Evolutionary conservation across 805 yeast genomes (phyloP), one percentile per base, ranked within the genome.

Genomic region (Starmerella vaccinii): DNA sequence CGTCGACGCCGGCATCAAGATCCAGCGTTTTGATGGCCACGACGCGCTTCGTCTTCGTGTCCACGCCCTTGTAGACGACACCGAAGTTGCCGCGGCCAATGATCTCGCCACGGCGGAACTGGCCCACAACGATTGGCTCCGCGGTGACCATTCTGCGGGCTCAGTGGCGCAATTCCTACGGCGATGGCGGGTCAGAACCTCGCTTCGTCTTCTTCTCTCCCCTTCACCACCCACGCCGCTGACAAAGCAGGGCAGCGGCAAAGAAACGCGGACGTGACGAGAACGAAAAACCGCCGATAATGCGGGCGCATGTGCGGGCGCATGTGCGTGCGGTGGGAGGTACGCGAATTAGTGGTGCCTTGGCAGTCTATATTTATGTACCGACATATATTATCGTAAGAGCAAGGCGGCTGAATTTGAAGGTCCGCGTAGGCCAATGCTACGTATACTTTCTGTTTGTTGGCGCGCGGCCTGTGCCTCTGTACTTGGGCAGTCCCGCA

Each of bases 61-160:
- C 63, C 22, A 55, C 54, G 41, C 95, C 98, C 65, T 88, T 89
- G 67, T 90, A 92, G 4, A 92, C 99, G 23, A 89, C 82, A 42
- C 99, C 99, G 67, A 92, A 92, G 70, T 88, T 92, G 21, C 99
- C 99, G 52, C 94, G 76, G 8, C 98, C 99, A 13, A 94, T 83
- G 30, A 88, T 81, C 67, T 92, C 97, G 13, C 90, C 82, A 43
- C 95, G 75, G 61, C 82, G 81, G 68, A 81, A 88, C 49, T 76
- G 60, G n/a, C 58, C 60, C 15, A 52, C 55, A 15, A 54, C 47
- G 24, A 42, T 49, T 15, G 55, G 48, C 34, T 47, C 43, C 27
- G 24, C 41, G 15, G 50, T 32, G 40, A 41, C 49, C 46, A 43
- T 43, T 9, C 2, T 7, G 27, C 19, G 15, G 16, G 23, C 43